Percentiles rank a stretch among this genome's conserved stretches.
These are phyloP conservation scores for Ophiocordyceps robertsii DNA, from an alignment of 2,329 filamentous ascomycete genomes.

Conservation along the genomic window DNA sequence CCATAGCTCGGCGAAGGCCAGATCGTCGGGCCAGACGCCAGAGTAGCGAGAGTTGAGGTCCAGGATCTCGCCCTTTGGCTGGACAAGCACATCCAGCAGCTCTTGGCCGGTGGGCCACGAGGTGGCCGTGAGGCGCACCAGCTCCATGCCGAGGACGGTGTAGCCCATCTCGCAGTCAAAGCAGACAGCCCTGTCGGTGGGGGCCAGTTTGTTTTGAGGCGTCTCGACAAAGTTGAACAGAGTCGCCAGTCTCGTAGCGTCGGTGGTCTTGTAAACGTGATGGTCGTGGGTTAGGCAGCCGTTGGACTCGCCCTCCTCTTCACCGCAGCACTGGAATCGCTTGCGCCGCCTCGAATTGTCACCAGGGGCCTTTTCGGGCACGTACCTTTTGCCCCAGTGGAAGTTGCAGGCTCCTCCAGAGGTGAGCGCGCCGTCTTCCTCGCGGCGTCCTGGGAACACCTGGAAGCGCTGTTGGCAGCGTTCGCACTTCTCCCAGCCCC, in stretches of 20 bases:
- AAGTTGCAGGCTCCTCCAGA: conserved; percentile 67
- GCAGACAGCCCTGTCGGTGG: conserved; percentile 50
- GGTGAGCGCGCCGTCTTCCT: conserved; percentile 61
- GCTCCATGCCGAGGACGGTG: conserved; percentile 74
- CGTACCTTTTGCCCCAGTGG: conserved; percentile 62
- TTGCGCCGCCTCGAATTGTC: conserved; percentile 44
- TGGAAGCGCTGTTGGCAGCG: conserved; percentile 79
- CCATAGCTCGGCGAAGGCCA: conserved; percentile 53
- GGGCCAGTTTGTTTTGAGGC: conserved; percentile 45
- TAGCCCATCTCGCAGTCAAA: conserved; percentile 99
- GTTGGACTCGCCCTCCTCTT: conserved; percentile 53
- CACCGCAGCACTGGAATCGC: conserved; percentile 67
- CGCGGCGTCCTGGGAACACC: conserved; percentile 74
- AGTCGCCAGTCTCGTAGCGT: conserved; percentile 61
- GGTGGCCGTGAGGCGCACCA: conserved; percentile 79
- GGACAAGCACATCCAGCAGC: conserved; percentile 74
- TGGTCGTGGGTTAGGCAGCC: conserved; percentile 61
- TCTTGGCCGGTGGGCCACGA: conserved; percentile 68
- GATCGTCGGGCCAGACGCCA: conserved; percentile 68
- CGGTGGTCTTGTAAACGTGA: conserved; percentile 80
- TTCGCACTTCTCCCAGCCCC: conserved; percentile 80
- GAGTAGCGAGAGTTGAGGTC: conserved; percentile 91
- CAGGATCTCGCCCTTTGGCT: conserved; percentile 68
- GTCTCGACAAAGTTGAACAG: conserved; percentile 72
- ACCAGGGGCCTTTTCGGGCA: conserved; percentile 41